Evolutionary conservation across 2,329 filamentous ascomycete genomes (phyloP), one percentile per base, ranked within the genome.

Genomic region (Rhinocladiella similis): DNA sequence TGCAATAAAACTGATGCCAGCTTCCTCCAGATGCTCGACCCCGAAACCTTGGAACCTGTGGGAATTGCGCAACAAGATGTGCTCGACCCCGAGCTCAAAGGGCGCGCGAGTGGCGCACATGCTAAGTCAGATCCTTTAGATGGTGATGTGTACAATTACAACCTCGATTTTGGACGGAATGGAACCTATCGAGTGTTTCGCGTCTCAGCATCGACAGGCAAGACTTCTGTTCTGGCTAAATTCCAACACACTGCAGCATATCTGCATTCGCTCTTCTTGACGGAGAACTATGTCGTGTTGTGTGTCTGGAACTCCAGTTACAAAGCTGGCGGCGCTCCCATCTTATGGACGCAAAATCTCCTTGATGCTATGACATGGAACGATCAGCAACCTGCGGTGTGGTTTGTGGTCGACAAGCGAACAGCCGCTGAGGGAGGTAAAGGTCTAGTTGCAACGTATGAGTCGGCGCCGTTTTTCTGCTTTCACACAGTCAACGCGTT

Each of bases 401-500:
- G 91, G 90, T 84, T 89, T 61, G 82, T 95, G 0, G 72, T 95
- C 16, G 89, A 94, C 68, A 83, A 90, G 1, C 62, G 64, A 20
- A 49, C 66, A 9, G 25, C 56, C 3, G 65, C 66, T 38, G 68
- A 77, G 68, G 3, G 72, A 77, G 80, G 78, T 3, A 77, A 78
- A 47, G 89, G 90, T 0, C 73, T 94, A 0, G 79, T 94, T 0
- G 86, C 83, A 6, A 82, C 79, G 1, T 92, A 88, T 65, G 80
- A 86, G 16, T 87, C 83, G 14, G 79, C 83, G 0, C 81, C 88
- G 0, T 85, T 85, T 46, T 95, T 92, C 75, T 87, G 84, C 71
- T 95, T 95, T 70, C 90, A 96, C 72, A 83, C 83, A 0, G 77
- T 90, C 67, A 95, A 95, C 63, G 83, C 89, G 0, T 94, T 86